Evolutionary conservation across 257 asterid species (phyloP).

Genomic region (Salvia rosmarinus): DNA sequence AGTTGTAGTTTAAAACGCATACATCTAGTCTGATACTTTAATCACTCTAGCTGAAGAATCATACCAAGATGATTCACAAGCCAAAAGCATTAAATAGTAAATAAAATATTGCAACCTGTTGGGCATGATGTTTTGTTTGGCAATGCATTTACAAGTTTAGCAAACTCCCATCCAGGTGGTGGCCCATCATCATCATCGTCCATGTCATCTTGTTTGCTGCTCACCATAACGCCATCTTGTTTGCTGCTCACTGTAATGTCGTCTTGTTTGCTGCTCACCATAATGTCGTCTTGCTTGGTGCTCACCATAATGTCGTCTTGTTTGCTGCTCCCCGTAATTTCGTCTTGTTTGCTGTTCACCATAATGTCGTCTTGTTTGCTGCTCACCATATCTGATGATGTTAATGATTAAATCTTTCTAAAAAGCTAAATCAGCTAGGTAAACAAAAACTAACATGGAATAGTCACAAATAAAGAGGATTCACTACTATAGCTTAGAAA

Average conservation of each 20-base stretch:
- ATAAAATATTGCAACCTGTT: constrained; percentile 39
- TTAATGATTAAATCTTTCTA: constrained; percentile 35
- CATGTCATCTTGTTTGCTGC: too few relatives aligned
- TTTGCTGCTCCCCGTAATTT: too few relatives aligned
- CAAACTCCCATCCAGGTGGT: constrained; percentile 67
- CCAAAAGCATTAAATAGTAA: constrained; percentile 24
- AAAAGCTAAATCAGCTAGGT: constrained; percentile 27
- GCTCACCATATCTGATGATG: constrained; percentile 53
- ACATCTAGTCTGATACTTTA: constrained; percentile 8
- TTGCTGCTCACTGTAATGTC: too few relatives aligned
- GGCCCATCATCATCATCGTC: constrained; percentile 67
- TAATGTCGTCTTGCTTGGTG: too few relatives aligned
- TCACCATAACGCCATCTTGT: too few relatives aligned
- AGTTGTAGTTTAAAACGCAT: not conserved
- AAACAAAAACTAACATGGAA: not conserved
- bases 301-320: too few relatives aligned
- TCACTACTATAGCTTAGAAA: not conserved
- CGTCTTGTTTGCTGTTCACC: too few relatives aligned
- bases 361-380: too few relatives aligned
- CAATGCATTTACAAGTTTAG: constrained; percentile 42
- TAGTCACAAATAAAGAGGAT: not conserved
- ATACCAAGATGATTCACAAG: constrained; percentile 26
- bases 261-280: too few relatives aligned
- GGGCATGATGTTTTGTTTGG: constrained; percentile 40
- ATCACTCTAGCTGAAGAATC: not conserved